A percentile compares a stretch with the other conserved stretches of the same genome.
Conservation (phyloP, 2,329 filamentous ascomycete species). For the Fusarium verrucosum region DNA sequence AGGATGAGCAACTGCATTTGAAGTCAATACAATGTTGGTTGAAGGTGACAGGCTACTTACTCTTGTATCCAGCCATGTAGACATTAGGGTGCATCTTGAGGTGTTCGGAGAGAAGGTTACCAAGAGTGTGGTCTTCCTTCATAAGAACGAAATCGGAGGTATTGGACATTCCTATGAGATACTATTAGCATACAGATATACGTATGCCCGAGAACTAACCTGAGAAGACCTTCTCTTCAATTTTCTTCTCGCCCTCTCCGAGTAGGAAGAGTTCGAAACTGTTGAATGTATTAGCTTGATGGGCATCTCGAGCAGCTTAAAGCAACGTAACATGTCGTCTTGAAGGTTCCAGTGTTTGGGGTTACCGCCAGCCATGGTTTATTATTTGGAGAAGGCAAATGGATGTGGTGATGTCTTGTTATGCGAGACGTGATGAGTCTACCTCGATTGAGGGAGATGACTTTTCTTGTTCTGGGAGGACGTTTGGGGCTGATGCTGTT, state of each 20-base stretch:
- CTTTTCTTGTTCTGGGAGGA: neutral
- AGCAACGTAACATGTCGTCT: constrained; percentile 49
- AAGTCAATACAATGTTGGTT: constrained; percentile 7
- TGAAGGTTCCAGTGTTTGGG: constrained; percentile 53
- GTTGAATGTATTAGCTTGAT: constrained; percentile 34
- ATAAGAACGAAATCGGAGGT: constrained; percentile 95
- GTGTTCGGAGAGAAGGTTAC: constrained; percentile 86
- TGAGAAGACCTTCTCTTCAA: constrained; percentile 86
- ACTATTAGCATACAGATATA: constrained; percentile 1
- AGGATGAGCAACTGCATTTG: constrained; percentile 60
- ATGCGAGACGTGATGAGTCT: neutral
- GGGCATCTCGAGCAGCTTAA: neutral
- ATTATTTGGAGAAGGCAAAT: neutral
- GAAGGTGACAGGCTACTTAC: constrained; percentile 54
- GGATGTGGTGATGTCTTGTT: neutral
- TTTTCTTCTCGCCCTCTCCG: constrained; percentile 89
- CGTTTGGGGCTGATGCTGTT: neutral
- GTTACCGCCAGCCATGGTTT: constrained; percentile 51
- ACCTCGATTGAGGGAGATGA: neutral
- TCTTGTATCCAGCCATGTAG: constrained; percentile 91
- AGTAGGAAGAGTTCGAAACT: constrained; percentile 97
- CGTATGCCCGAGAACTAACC: constrained; percentile 65
- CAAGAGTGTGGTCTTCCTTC: constrained; percentile 97
- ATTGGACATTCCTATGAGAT: constrained; percentile 77
- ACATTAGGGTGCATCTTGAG: constrained; percentile 87